These are phyloP conservation scores for Santalum album DNA, from an alignment of 164 flowering plant genomes.

Conservation along the genomic window DNA sequence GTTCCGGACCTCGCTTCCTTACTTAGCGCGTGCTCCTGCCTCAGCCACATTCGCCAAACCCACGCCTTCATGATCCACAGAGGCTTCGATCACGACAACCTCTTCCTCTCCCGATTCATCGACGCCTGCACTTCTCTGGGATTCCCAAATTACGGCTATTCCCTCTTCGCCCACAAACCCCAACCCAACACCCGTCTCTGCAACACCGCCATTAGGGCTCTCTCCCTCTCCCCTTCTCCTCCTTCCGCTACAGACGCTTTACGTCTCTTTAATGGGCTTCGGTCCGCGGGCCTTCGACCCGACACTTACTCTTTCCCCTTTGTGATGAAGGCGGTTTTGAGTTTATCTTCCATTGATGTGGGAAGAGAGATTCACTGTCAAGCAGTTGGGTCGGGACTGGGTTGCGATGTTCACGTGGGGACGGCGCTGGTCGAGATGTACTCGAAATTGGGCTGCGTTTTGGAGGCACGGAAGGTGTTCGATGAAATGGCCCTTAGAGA, in stretches of 20 bases:
- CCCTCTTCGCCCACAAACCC: constrained; percentile 22
- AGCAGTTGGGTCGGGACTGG: constrained; percentile 26
- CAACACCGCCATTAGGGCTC: constrained; percentile 45
- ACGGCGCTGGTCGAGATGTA: constrained; percentile 46
- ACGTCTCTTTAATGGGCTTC: constrained; percentile 25
- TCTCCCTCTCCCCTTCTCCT: constrained; percentile 23
- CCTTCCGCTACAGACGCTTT: constrained; percentile 27
- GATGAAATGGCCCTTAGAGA: constrained; percentile 25
- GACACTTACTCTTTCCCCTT: constrained; percentile 55
- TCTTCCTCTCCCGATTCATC: constrained; percentile 34
- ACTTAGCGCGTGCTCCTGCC: constrained; percentile 23
- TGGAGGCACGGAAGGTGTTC: constrained; percentile 45
- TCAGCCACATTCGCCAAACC: constrained; percentile 29
- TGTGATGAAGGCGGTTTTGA: constrained; percentile 37
- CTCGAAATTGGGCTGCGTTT: constrained; percentile 20
- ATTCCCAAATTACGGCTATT: constrained; percentile 20
- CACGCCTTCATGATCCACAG: constrained; percentile 39
- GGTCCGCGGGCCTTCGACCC: constrained; percentile 24
- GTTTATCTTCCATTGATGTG: constrained; percentile 12
- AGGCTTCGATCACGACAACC: no score
- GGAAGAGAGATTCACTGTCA: constrained; percentile 46
- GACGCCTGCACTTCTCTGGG: constrained; percentile 29
- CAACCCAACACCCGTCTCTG: constrained; percentile 28
- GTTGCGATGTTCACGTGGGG: constrained; percentile 25
- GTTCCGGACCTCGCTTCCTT: constrained; percentile 9